phyloP scores from a whole-genome alignment of 2,329 filamentous ascomycete genomes.

The Trichoderma arundinaceum region DNA sequence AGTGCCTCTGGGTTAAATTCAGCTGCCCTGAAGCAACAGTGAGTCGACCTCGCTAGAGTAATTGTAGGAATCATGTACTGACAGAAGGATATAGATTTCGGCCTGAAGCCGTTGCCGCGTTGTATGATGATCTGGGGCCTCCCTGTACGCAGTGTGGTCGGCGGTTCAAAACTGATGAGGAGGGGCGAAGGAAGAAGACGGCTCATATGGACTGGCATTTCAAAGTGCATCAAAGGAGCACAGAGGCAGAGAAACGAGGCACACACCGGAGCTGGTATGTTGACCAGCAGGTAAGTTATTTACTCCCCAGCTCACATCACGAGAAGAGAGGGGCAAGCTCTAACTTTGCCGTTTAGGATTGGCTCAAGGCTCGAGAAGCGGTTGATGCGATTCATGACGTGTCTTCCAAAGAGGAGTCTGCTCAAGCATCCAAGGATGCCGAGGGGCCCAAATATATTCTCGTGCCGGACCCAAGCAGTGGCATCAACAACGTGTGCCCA shows the following conservation, averaged over 20 bases:
- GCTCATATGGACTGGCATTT: slow-evolving; percentile 99
- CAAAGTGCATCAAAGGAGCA: slow-evolving; percentile 85
- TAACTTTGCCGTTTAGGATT: slow-evolving; percentile 64
- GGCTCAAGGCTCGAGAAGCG: slow-evolving; percentile 83
- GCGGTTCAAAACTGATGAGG: slow-evolving; percentile 77
- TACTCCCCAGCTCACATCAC: not conserved
- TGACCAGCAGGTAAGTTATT: slow-evolving; percentile 73
- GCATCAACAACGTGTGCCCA: slow-evolving; percentile 80
- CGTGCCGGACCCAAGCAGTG: slow-evolving; percentile 77
- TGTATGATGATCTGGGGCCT: slow-evolving; percentile 83
- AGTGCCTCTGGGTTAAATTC: slow-evolving; percentile 66
- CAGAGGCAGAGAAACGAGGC: slow-evolving; percentile 82
- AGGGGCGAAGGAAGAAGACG: slow-evolving; percentile 84
- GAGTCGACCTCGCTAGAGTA: slow-evolving; percentile 44
- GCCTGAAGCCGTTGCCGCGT: slow-evolving; percentile 71
- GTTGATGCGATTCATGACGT: slow-evolving; percentile 67
- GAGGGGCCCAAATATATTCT: slow-evolving; percentile 71
- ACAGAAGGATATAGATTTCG: slow-evolving; percentile 62
- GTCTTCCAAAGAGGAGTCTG: slow-evolving; percentile 42
- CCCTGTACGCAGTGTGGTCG: slow-evolving; percentile 92
- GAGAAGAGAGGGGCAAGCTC: not conserved
- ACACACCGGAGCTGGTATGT: slow-evolving; percentile 96
- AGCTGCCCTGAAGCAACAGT: slow-evolving; percentile 73
- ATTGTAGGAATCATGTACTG: slow-evolving; percentile 22
- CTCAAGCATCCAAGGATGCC: slow-evolving; percentile 47